These are phyloP conservation scores for Neoscytalidium dimidiatum DNA, from an alignment of 2,329 filamentous ascomycete genomes.

Conservation along the genomic window DNA sequence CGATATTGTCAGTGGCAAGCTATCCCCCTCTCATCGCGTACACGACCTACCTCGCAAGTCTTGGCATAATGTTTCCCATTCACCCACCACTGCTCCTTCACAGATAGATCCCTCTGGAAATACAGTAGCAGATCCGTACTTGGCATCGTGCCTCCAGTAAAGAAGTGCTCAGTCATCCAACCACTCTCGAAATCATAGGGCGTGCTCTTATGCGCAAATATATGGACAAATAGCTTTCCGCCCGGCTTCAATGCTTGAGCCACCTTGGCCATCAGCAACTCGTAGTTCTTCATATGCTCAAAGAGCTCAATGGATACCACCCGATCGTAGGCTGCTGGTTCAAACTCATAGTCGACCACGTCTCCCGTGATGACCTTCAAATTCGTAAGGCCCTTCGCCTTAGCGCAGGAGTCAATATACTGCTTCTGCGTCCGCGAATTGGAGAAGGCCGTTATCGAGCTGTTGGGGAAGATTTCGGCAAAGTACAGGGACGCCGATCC, in stretches of 20 bases:
- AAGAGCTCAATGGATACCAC: slow-evolving; percentile 72
- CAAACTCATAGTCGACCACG: slow-evolving; percentile 67
- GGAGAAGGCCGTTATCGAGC: slow-evolving; percentile 66
- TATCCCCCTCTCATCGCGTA: neutral
- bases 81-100: slow-evolving; percentile 71
- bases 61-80: slow-evolving; percentile 68
- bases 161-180: slow-evolving; percentile 76
- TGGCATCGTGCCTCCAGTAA: slow-evolving; percentile 73
- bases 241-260: slow-evolving; percentile 59
- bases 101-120: slow-evolving; percentile 63
- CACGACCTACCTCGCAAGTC: slow-evolving; percentile 62
- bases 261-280: slow-evolving; percentile 66
- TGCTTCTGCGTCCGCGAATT: slow-evolving; percentile 70
- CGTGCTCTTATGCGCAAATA: slow-evolving; percentile 65
- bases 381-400: slow-evolving; percentile 59
- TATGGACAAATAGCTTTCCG: slow-evolving; percentile 70
- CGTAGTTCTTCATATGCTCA: slow-evolving; percentile 78
- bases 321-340: slow-evolving; percentile 60
- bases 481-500: slow-evolving; percentile 67
- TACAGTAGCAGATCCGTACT: slow-evolving; percentile 66
- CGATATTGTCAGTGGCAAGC: neutral
- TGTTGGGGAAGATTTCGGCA: slow-evolving; percentile 64
- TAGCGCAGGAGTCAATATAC: slow-evolving; percentile 64
- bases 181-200: slow-evolving; percentile 72
- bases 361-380: slow-evolving; percentile 67